phyloP scores from a whole-genome alignment of 495 filamentous ascomycete species.

The Podospora anserina region DNA sequence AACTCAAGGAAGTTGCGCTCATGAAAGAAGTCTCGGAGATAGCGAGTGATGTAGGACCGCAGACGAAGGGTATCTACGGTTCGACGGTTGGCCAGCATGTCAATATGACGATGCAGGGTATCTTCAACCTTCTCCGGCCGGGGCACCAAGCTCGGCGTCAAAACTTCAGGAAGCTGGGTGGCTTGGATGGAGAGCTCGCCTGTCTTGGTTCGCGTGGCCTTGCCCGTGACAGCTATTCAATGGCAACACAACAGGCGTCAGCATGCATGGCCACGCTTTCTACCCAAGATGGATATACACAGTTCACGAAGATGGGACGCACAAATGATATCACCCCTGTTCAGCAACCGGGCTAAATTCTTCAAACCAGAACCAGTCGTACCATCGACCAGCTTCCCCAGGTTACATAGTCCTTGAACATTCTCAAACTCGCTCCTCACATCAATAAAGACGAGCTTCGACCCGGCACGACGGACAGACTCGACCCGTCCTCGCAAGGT shows the following conservation, averaged over 20 bases:
- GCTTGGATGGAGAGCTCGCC: conserved; percentile 78
- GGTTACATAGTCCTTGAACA: conserved; percentile 71
- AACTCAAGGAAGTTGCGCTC: conserved; percentile 76
- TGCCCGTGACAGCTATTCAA: conserved; percentile 61
- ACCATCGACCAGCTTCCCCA: conserved; percentile 47
- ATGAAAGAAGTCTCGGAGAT: conserved; percentile 69
- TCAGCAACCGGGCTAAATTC: conserved; percentile 53
- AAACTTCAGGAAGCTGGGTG: conserved; percentile 60
- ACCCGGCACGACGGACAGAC: conserved; percentile 45
- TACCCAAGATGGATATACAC: conserved; percentile 45
- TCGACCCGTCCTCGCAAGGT: conserved; percentile 47
- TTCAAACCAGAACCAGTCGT: conserved; percentile 49
- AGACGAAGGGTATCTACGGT: conserved; percentile 66
- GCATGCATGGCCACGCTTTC: background rate
- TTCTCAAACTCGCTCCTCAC: conserved; percentile 65
- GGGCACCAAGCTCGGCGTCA: conserved; percentile 73
- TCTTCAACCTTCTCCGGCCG: conserved; percentile 64
- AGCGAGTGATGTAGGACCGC: conserved; percentile 69
- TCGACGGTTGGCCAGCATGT: conserved; percentile 69
- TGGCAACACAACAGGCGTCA: conserved; percentile 4
- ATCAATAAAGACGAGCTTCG: conserved; percentile 81
- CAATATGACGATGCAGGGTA: conserved; percentile 69
- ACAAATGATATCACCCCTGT: conserved; percentile 72
- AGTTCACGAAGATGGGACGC: conserved; percentile 12
- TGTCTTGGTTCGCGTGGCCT: conserved; percentile 62